phyloP scores from a whole-genome alignment of 352 stramenopile genomes.

The Phytophthora aleatoria region DNA sequence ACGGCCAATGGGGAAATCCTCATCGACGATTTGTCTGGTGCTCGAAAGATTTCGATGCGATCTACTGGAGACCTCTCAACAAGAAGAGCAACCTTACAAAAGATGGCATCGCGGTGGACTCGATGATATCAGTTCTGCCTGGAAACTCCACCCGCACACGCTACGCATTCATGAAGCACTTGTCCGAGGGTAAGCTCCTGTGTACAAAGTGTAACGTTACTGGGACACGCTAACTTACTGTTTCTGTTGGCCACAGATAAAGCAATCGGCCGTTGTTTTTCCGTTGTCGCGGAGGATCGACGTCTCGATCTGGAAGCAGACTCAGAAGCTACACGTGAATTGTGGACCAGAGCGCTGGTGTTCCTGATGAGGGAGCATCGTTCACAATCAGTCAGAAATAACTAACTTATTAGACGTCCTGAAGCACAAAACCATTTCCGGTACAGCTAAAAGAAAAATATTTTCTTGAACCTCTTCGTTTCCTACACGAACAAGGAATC shows the following conservation, averaged over 20 bases:
- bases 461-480: conserved; percentile 24
- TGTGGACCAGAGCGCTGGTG: conserved; percentile 61
- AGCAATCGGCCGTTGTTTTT: conserved; percentile 67
- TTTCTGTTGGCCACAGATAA: conserved; percentile 49
- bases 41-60: conserved; percentile 60
- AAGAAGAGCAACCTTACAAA: conserved; percentile 69
- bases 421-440: conserved; percentile 8
- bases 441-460: conserved; percentile 21
- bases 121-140: conserved; percentile 56
- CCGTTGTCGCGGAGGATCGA: conserved; percentile 65
- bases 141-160: conserved; percentile 63
- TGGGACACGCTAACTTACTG: conserved; percentile 5
- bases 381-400: conserved; percentile 12
- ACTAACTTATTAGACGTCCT: conserved; percentile 29
- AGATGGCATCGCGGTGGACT: conserved; percentile 51
- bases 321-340: conserved; percentile 63
- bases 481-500: conserved; percentile 6
- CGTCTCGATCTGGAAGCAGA: conserved; percentile 75
- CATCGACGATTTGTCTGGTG: conserved; percentile 78
- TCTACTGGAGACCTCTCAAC: conserved; percentile 74
- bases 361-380: conserved; percentile 48
- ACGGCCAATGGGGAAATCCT: conserved; percentile 76
- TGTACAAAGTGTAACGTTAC: neutral
- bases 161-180: conserved; percentile 81
- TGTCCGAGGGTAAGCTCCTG: conserved; percentile 59